A percentile compares a stretch with the other conserved stretches of the same genome.
Conservation (phyloP, 2,329 filamentous ascomycete species). For the Xylaria sp. region DNA sequence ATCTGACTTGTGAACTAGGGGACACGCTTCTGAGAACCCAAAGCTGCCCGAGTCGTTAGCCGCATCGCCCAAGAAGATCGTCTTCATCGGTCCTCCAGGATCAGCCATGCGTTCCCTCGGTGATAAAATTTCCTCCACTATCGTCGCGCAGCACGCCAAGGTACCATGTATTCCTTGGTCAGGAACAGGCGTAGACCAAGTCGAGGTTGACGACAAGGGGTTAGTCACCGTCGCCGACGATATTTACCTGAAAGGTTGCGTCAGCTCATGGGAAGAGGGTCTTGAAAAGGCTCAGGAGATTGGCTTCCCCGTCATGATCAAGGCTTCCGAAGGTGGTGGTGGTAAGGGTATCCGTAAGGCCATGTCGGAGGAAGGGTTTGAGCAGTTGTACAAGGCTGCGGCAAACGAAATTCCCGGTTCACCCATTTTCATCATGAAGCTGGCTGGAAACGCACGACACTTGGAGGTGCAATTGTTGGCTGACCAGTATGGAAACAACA, state of each 20-base stretch:
- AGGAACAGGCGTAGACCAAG: slow-evolving; percentile 85
- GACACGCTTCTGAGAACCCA: slow-evolving; percentile 98
- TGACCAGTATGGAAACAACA: slow-evolving; percentile 99
- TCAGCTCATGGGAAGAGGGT: slow-evolving; percentile 87
- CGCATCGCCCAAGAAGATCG: slow-evolving; percentile 96
- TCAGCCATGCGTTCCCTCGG: slow-evolving; percentile 98
- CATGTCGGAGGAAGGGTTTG: slow-evolving; percentile 81
- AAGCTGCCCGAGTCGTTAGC: slow-evolving; percentile 95
- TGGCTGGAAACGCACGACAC: slow-evolving; percentile 94
- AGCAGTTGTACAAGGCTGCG: slow-evolving; percentile 89
- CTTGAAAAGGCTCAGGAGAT: slow-evolving; percentile 85
- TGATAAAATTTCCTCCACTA: slow-evolving; percentile 99
- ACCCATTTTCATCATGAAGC: slow-evolving; percentile 99
- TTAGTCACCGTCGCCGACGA: slow-evolving; percentile 92
- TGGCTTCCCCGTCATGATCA: slow-evolving; percentile 99
- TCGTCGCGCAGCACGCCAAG: slow-evolving; percentile 94
- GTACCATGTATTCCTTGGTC: slow-evolving; percentile 99
- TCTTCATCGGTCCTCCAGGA: slow-evolving; percentile 97
- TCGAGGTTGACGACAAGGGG: slow-evolving; percentile 77
- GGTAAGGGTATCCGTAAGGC: slow-evolving; percentile 99
- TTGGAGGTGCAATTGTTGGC: slow-evolving; percentile 96
- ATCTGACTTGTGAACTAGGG: slow-evolving; percentile 58
- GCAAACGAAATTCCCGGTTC: slow-evolving; percentile 98
- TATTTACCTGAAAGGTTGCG: slow-evolving; percentile 89
- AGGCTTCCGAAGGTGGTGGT: slow-evolving; percentile 98